A percentile compares a stretch with the other conserved stretches of the same genome.
Conservation (phyloP, 2,329 filamentous ascomycete genomes). For the Fonsecaea pedrosoi region DNA sequence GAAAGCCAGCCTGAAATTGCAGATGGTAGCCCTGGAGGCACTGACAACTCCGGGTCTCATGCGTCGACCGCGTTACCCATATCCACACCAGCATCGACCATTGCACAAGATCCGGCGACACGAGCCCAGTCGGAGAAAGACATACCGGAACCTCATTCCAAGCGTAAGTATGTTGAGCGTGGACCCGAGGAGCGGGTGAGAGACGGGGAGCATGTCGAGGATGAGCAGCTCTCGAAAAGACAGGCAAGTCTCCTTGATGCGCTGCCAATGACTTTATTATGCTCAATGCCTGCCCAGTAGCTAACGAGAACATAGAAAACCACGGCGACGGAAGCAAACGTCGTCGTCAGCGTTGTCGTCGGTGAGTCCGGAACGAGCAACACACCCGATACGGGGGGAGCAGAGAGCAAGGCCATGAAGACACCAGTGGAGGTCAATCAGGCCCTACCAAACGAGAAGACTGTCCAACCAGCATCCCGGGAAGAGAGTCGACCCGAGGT, state of each 20-base stretch:
- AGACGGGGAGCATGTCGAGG: not conserved
- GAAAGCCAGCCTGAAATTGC: not conserved
- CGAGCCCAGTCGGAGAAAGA: not conserved
- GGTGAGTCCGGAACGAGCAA: not conserved
- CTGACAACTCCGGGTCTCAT: not conserved
- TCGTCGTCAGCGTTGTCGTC: not conserved
- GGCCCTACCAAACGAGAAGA: not conserved
- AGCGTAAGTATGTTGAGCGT: not conserved
- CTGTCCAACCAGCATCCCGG: not conserved
- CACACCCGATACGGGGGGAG: not conserved
- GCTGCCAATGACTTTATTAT: not conserved
- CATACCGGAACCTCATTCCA: not conserved
- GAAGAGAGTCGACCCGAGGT: not conserved
- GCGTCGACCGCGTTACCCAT: not conserved
- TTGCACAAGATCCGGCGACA: not conserved
- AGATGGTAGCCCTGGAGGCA: not conserved
- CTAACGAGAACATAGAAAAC: constrained; percentile 10
- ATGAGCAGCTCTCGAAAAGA: not conserved
- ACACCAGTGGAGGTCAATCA: not conserved
- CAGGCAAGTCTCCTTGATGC: not conserved
- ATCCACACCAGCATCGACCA: not conserved
- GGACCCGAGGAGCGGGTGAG: too few relatives aligned
- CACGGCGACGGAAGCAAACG: not conserved
- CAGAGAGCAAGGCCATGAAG: not conserved
- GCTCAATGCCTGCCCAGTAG: not conserved